Evolutionary conservation across 2,329 filamentous ascomycete genomes (phyloP).

Genomic region (Beauveria varroae): DNA sequence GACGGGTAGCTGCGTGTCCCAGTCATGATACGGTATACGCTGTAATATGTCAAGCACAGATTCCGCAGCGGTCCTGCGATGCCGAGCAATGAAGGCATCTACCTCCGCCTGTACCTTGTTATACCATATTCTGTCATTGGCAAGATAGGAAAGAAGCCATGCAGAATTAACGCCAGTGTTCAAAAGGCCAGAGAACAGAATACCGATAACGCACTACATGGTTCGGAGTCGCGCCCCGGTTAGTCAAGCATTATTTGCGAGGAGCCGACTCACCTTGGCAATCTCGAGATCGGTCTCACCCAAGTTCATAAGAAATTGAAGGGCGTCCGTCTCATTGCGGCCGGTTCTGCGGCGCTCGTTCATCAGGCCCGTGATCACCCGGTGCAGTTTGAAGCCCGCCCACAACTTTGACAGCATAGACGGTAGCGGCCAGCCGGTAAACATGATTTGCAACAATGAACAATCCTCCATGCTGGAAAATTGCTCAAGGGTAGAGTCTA

Average conservation of each 20-base stretch:
- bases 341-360: conserved; percentile 35
- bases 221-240: not conserved
- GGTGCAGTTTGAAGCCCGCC: conserved; percentile 39
- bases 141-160: conserved; percentile 44
- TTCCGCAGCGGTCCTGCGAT: conserved; percentile 27
- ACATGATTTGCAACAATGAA: conserved; percentile 40
- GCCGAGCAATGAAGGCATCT: conserved; percentile 32
- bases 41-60: conserved; percentile 30
- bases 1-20: conserved; percentile 47
- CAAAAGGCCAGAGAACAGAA: conserved; percentile 49
- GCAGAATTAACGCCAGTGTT: conserved; percentile 49
- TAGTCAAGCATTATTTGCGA: too few species aligned
- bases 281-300: conserved; percentile 37
- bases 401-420: conserved; percentile 35
- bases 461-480: conserved; percentile 40
- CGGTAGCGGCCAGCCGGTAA: conserved; percentile 42
- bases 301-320: conserved; percentile 46
- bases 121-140: conserved; percentile 39
- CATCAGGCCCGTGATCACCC: conserved; percentile 40
- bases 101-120: conserved; percentile 38
- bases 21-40: conserved; percentile 41
- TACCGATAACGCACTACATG: conserved; percentile 40
- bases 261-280: conserved; percentile 26
- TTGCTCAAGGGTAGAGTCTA: conserved; percentile 33
- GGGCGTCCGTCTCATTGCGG: conserved; percentile 36